Evolutionary conservation across 2,329 filamentous ascomycete species (phyloP).

Genomic region (Sporothrix curviconia): DNA sequence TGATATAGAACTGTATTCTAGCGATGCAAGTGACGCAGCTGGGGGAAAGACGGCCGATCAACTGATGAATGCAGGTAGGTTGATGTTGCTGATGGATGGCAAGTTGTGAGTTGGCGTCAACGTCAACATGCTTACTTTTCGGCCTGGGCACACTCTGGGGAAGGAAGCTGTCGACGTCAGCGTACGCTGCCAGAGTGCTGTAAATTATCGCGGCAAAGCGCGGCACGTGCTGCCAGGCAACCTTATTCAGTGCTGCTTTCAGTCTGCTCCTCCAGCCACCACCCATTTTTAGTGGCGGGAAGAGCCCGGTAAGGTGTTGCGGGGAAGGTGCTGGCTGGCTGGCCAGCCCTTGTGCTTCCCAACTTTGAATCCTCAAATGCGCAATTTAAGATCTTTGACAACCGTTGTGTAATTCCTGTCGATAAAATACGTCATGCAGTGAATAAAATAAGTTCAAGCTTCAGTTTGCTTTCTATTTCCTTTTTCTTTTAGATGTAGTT

Average conservation of each 20-base stretch:
- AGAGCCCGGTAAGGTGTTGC: slow-evolving; percentile 5
- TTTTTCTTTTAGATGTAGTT: not conserved
- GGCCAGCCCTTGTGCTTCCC: too few relatives aligned
- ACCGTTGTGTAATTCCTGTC: too few relatives aligned
- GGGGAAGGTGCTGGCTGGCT: slow-evolving; percentile 9
- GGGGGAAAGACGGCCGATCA: not conserved
- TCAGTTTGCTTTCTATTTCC: too few relatives aligned
- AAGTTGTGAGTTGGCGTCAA: not conserved
- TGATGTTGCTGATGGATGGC: not conserved
- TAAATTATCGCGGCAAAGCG: not conserved
- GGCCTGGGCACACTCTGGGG: too few relatives aligned
- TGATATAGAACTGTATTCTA: too few relatives aligned
- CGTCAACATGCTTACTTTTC: slow-evolving; percentile 13
- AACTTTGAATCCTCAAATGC: not conserved
- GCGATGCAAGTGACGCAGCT: too few relatives aligned
- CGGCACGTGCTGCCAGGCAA: slow-evolving; percentile 11
- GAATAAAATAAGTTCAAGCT: too few relatives aligned
- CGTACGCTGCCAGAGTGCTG: not conserved
- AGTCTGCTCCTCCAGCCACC: not conserved
- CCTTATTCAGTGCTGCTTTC: not conserved
- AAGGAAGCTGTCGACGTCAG: slow-evolving; percentile 11
- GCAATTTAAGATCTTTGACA: too few relatives aligned
- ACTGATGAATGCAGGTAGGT: not conserved
- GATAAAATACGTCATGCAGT: too few relatives aligned
- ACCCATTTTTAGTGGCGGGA: slow-evolving; percentile 9